Base-by-base conservation (phyloP, 768 basidiomycete species). In the Boletus rubescentipes region DNA sequence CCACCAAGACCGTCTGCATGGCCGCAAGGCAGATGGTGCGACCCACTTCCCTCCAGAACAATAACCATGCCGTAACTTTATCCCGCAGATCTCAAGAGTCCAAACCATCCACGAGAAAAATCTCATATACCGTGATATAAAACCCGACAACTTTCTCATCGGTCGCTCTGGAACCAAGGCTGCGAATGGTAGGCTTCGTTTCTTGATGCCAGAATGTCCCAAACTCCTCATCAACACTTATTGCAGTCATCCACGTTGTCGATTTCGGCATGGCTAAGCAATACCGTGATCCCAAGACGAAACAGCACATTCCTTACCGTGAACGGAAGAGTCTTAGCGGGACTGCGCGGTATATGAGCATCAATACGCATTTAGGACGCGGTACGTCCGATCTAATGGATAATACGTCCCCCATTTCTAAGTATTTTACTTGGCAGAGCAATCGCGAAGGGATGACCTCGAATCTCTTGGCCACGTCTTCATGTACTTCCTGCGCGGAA, bases 261-360 rank as follows among this genome's bases (percentile, higher is more conserved):
- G 97, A 99, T 72, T 98, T 99, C 68, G 97, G 97, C 40, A 98
- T 99, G 97, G 97, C 97, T 26, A 98, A 98, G 74, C 96, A 98
- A 72, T 99, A 98, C 68, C 89, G 97, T 49, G 97, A 99, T 72
- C 97, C 97, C 11, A 98, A 96, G 78, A 95, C 95, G 57, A 97
- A 97, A 73, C 96, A 98, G 71, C 97, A 99, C 72, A 99, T 99
- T 57, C 97, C 97, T 49, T 99, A 99, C 73, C 84, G 97, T 56
- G 97, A 99, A 76, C 83, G 96, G 64, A 99, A 99, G 80, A 93
- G 91, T 70, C 77, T 99, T 50, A 92, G 89, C 64, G 97, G 97
- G 15, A 99, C 97, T 15, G 97, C 97, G 35, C 87, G 97, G 44
- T 99, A 99, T 79, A 99, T 99, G 97, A 93, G 91, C 70, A 98